Percentiles rank a stretch among this genome's conserved stretches.
Conservation (phyloP, 2,329 filamentous ascomycete species). For the Exophiala aquamarina region DNA sequence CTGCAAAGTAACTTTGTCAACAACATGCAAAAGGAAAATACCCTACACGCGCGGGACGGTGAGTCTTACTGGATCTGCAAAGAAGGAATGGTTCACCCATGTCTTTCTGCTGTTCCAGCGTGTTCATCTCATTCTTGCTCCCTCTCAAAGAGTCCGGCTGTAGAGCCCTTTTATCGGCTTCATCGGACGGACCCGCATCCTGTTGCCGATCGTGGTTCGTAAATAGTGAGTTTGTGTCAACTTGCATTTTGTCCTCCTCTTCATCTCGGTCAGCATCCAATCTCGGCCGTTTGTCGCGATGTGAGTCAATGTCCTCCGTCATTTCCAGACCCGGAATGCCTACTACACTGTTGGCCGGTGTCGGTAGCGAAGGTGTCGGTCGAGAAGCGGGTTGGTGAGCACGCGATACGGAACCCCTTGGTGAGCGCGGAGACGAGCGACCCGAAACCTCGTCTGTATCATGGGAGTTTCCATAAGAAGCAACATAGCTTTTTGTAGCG, state of each 20-base stretch:
- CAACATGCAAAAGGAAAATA: conserved; percentile 30
- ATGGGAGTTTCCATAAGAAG: conserved; percentile 45
- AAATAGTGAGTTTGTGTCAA: conserved; percentile 15
- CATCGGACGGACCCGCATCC: conserved; percentile 12
- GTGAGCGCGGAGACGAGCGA: conserved; percentile 44
- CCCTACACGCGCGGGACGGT: conserved; percentile 26
- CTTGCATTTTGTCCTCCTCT: conserved; percentile 20
- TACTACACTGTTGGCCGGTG: conserved; percentile 46
- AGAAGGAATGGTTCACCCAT: conserved; percentile 49
- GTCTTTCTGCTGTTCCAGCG: conserved; percentile 45
- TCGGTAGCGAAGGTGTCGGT: conserved; percentile 44
- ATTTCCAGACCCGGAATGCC: conserved; percentile 38
- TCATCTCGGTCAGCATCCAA: conserved; percentile 12
- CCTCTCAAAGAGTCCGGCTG: neutral
- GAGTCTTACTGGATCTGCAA: conserved; percentile 52
- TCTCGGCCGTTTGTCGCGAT: conserved; percentile 27
- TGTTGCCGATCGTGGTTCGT: conserved; percentile 28
- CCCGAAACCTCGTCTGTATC: conserved; percentile 27
- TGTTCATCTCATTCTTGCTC: conserved; percentile 27
- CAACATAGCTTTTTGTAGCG: conserved; percentile 49
- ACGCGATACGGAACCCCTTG: conserved; percentile 39
- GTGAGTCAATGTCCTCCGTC: conserved; percentile 31
- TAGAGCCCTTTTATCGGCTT: neutral
- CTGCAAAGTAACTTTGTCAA: conserved; percentile 44
- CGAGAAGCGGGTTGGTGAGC: conserved; percentile 42